Conservation (phyloP, 2,329 filamentous ascomycete species). For the Cordyceps militaris region DNA sequence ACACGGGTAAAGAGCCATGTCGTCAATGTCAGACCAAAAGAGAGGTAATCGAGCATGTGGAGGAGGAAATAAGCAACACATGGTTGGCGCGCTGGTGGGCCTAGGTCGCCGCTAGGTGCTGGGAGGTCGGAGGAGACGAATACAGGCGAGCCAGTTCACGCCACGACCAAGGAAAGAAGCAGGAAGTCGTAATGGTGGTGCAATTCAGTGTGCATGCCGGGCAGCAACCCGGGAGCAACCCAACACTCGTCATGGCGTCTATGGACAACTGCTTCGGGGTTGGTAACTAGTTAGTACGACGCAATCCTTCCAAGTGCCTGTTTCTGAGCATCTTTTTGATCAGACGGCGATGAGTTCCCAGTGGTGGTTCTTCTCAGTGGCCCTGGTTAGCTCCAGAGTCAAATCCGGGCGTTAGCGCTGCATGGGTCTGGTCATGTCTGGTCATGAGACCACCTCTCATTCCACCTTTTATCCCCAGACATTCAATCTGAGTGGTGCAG, state of each 20-base stretch:
- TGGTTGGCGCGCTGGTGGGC: not conserved
- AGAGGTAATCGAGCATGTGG: not conserved
- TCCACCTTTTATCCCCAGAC: slow-evolving; percentile 15
- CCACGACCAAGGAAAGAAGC: not conserved
- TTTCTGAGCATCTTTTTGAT: not conserved
- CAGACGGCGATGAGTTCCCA: slow-evolving; percentile 14
- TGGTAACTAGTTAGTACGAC: not conserved
- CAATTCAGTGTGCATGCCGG: no score
- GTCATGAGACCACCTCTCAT: slow-evolving; percentile 26
- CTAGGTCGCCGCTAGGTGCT: slow-evolving; percentile 3
- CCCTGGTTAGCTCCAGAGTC: slow-evolving; percentile 7
- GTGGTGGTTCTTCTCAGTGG: no score
- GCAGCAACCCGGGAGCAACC: not conserved
- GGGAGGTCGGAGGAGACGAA: not conserved
- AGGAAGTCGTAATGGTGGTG: not conserved
- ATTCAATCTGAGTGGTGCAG: slow-evolving; percentile 9
- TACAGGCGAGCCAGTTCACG: slow-evolving; percentile 1
- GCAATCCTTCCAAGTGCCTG: not conserved
- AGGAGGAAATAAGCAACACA: slow-evolving; percentile 3
- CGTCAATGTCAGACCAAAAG: not conserved
- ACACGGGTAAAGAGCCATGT: not conserved
- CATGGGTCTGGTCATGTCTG: slow-evolving; percentile 24
- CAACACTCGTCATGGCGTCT: slow-evolving; percentile 4
- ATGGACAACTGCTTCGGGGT: not conserved
- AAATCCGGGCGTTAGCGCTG: slow-evolving; percentile 21